Conservation (phyloP, 768 basidiomycete species). For the Tulasnella sp. region DNA sequence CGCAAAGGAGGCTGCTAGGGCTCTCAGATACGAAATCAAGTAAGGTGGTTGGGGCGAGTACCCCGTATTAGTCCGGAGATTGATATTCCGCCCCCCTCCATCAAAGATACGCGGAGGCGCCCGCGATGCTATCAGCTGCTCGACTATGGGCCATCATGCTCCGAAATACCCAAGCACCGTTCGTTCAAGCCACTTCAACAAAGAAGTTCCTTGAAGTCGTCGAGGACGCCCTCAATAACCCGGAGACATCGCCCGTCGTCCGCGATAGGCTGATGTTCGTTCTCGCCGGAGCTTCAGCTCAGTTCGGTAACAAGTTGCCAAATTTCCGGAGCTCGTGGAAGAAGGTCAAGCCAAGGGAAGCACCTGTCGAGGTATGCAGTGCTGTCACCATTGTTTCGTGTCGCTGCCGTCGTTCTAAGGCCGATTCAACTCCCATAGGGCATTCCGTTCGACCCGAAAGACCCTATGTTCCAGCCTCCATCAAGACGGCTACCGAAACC, state of each 20-base stretch:
- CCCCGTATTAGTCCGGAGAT: neutral
- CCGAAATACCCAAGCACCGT: constrained; percentile 46
- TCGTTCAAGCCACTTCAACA: constrained; percentile 51
- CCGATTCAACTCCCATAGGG: neutral
- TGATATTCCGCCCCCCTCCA: neutral
- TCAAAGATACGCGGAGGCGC: constrained; percentile 65
- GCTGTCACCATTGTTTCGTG: neutral
- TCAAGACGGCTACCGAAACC: too few relatives aligned
- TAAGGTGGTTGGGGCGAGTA: constrained; percentile 37
- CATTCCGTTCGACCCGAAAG: too few relatives aligned
- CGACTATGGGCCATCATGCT: constrained; percentile 88
- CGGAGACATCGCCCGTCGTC: constrained; percentile 72
- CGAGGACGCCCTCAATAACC: constrained; percentile 65
- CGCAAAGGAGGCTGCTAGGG: constrained; percentile 80
- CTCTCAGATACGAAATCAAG: constrained; percentile 84
- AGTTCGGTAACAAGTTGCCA: constrained; percentile 49
- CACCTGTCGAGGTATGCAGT: too few relatives aligned
- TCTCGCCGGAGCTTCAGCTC: constrained; percentile 74
- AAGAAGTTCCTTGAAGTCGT: constrained; percentile 79
- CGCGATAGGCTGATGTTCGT: constrained; percentile 76
- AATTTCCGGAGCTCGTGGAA: constrained; percentile 73
- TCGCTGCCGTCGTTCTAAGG: too few relatives aligned
- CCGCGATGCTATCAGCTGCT: constrained; percentile 72
- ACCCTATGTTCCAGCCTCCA: too few relatives aligned
- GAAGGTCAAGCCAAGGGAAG: constrained; percentile 38